Conservation (phyloP, 306 rosid genomes). For the Vigna hirtella region DNA sequence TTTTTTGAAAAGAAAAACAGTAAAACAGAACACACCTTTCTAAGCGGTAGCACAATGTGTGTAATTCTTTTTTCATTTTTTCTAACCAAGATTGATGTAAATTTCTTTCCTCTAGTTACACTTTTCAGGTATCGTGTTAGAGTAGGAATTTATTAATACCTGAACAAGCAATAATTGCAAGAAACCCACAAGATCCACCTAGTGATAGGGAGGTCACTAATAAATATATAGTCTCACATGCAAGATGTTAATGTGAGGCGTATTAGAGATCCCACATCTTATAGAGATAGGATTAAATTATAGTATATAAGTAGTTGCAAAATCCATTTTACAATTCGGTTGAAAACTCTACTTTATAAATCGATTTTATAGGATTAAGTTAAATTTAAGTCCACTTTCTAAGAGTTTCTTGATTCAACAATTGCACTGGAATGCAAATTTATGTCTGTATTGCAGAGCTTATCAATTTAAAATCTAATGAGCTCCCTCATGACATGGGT, state of each 20-base stretch:
- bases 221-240: no score
- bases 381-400: no score
- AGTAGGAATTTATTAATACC: constrained; percentile 13
- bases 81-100: constrained; percentile 12
- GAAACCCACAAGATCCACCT: not conserved
- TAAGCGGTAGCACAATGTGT: not conserved
- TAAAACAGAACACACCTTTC: constrained; percentile 6
- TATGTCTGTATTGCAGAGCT: constrained; percentile 33
- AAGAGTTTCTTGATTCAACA: constrained; percentile 31
- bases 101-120: constrained; percentile 11
- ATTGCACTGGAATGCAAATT: constrained; percentile 18
- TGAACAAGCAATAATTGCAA: constrained; percentile 20
- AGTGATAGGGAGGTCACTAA: not conserved
- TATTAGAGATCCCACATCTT: no score
- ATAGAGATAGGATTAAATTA: not conserved
- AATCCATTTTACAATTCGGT: no score
- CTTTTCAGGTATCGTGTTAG: constrained; percentile 26
- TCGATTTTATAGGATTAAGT: no score
- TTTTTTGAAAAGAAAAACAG: constrained; percentile 7
- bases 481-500: not conserved
- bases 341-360: no score
- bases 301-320: no score
- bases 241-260: no score
- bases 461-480: constrained; percentile 31
- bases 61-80: not conserved